A percentile compares a stretch with the other conserved stretches of the same genome.
Evolutionary conservation across 2,329 filamentous ascomycete species (phyloP).

Genomic region (Daldinia sp.): DNA sequence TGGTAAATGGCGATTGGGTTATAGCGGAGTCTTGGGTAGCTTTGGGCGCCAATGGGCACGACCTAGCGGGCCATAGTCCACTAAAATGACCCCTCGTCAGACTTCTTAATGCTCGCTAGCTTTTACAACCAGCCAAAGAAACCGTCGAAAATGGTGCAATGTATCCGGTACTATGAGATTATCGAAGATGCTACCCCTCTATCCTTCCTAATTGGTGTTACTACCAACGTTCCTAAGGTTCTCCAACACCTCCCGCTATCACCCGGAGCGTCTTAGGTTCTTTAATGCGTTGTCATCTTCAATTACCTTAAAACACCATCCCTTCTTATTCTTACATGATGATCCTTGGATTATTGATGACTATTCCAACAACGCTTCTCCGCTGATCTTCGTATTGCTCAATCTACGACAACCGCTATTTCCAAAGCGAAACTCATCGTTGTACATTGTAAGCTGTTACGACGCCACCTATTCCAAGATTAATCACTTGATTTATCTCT

Average conservation of each 20-base stretch:
- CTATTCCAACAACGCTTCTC: not conserved
- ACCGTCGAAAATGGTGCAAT: not conserved
- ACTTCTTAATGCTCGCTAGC: not conserved
- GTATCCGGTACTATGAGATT: not conserved
- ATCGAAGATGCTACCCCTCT: slow-evolving; percentile 6
- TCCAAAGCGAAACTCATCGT: not conserved
- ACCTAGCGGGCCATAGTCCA: slow-evolving; percentile 10
- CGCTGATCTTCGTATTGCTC: not conserved
- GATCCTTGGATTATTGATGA: not conserved
- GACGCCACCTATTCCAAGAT: not conserved
- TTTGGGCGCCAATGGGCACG: slow-evolving; percentile 33
- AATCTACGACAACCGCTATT: not conserved
- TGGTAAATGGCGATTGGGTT: slow-evolving; percentile 6
- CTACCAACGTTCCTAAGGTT: slow-evolving; percentile 20
- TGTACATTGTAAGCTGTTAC: not conserved
- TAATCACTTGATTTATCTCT: not conserved
- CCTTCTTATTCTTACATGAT: not conserved
- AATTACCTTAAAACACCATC: slow-evolving; percentile 1
- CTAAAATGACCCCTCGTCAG: slow-evolving; percentile 12
- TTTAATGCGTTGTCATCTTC: slow-evolving; percentile 17
- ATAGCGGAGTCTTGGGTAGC: slow-evolving; percentile 22
- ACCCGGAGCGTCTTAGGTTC: slow-evolving; percentile 15
- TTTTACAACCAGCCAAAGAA: not conserved
- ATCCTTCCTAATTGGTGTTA: slow-evolving; percentile 19
- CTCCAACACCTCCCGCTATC: slow-evolving; percentile 17